These are phyloP conservation scores for Pseudogymnoascus sp. DNA, from an alignment of 2,329 filamentous ascomycete genomes.

Conservation along the genomic window DNA sequence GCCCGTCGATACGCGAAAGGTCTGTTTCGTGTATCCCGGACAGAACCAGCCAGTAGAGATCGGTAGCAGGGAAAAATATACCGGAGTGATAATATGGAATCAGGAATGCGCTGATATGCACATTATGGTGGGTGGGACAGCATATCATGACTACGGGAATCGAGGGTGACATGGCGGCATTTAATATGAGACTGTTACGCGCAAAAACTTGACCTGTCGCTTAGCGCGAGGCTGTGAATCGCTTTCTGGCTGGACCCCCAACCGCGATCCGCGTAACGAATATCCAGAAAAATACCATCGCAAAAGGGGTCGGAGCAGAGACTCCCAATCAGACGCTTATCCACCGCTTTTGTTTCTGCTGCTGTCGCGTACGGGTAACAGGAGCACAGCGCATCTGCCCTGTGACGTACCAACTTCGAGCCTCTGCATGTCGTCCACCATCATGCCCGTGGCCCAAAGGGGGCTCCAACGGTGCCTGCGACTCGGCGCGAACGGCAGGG, in stretches of 20 bases:
- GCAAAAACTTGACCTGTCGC: conserved; percentile 8
- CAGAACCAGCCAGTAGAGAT: background rate
- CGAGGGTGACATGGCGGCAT: conserved; percentile 2
- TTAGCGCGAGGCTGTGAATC: conserved; percentile 5
- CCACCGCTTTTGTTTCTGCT: background rate
- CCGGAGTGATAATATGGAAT: background rate
- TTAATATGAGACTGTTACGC: conserved; percentile 3
- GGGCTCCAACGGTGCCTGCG: conserved; percentile 7
- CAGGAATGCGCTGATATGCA: background rate
- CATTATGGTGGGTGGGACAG: conserved; percentile 3
- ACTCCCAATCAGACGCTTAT: background rate
- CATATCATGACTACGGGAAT: background rate
- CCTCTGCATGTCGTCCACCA: conserved; percentile 1
- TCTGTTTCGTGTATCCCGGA: background rate
- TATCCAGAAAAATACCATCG: conserved; percentile 1
- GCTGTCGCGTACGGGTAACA: background rate
- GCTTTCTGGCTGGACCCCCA: background rate
- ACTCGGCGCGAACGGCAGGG: conserved; percentile 8
- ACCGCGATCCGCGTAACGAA: background rate
- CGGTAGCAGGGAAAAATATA: background rate
- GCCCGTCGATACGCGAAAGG: conserved; percentile 1
- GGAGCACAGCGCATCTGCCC: conserved; percentile 3
- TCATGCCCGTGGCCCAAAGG: conserved; percentile 10
- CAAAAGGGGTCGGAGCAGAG: conserved; percentile 3
- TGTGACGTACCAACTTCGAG: conserved; percentile 5